A percentile compares a stretch with the other conserved stretches of the same genome.
Conservation (phyloP, 2,329 filamentous ascomycete species). For the Aspergillus sp. region DNA sequence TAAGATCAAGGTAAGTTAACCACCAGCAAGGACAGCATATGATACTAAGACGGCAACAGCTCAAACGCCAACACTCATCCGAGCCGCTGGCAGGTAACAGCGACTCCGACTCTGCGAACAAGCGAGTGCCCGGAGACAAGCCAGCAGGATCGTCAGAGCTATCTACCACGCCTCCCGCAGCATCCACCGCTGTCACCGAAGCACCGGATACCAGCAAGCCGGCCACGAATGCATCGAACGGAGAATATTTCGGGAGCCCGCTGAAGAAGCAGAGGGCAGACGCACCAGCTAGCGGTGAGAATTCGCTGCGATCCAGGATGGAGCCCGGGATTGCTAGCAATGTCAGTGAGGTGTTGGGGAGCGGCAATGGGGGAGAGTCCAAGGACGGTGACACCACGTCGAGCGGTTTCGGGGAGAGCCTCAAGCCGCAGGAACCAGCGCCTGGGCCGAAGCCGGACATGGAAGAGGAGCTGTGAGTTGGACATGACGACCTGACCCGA, state of each 20-base stretch:
- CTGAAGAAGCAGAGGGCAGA: slow-evolving; percentile 40
- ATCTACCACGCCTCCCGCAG: slow-evolving; percentile 28
- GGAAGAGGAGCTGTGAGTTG: slow-evolving; percentile 22
- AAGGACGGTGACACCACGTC: slow-evolving; percentile 6
- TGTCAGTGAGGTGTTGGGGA: slow-evolving; percentile 29
- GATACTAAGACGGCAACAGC: slow-evolving; percentile 31
- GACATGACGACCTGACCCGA: too few species aligned
- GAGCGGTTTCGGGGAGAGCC: slow-evolving; percentile 11
- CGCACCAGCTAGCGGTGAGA: slow-evolving; percentile 34
- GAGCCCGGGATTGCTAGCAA: slow-evolving; percentile 29
- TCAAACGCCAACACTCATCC: slow-evolving; percentile 58
- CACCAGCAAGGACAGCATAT: neutral
- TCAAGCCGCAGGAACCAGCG: slow-evolving; percentile 8
- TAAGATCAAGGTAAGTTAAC: slow-evolving; percentile 52
- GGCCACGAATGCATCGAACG: slow-evolving; percentile 18
- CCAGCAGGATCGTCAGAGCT: slow-evolving; percentile 23
- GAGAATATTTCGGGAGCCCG: slow-evolving; percentile 36
- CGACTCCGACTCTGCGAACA: slow-evolving; percentile 25
- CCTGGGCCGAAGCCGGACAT: slow-evolving; percentile 7
- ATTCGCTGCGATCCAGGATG: slow-evolving; percentile 31
- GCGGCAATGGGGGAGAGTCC: slow-evolving; percentile 8
- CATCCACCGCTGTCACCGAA: slow-evolving; percentile 9
- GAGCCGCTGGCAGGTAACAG: slow-evolving; percentile 40
- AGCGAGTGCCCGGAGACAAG: slow-evolving; percentile 28
- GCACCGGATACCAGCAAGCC: slow-evolving; percentile 14